phyloP scores from a whole-genome alignment of 2,329 filamentous ascomycete genomes.

The Aspergillus arachidicola region DNA sequence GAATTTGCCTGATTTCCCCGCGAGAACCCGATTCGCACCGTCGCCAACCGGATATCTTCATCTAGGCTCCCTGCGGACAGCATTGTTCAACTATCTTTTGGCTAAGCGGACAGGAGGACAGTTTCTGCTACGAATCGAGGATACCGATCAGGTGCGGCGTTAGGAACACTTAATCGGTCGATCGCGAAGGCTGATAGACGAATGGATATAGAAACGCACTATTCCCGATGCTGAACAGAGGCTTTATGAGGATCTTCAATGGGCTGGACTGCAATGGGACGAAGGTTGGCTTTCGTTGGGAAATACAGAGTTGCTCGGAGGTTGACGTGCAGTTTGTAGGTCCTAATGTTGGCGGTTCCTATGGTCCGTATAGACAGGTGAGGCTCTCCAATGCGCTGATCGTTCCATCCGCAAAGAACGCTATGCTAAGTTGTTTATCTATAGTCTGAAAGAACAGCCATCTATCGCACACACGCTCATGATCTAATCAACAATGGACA shows the following conservation, averaged over 20 bases:
- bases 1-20: slow-evolving; percentile 56
- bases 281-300: slow-evolving; percentile 62
- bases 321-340: slow-evolving; percentile 49
- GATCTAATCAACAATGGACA: slow-evolving; percentile 69
- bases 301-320: slow-evolving; percentile 9
- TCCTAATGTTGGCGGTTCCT: slow-evolving; percentile 76
- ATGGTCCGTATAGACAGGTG: slow-evolving; percentile 85
- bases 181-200: slow-evolving; percentile 1
- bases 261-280: slow-evolving; percentile 91
- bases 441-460: slow-evolving; percentile 74
- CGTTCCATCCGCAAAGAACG: not conserved
- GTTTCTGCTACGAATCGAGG: slow-evolving; percentile 89
- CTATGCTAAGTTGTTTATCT: not conserved
- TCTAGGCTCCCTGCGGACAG: slow-evolving; percentile 86
- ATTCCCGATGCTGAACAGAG: slow-evolving; percentile 77
- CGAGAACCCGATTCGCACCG: slow-evolving; percentile 86
- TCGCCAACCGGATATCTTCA: slow-evolving; percentile 95
- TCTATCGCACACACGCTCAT: slow-evolving; percentile 73
- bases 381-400: slow-evolving; percentile 6
- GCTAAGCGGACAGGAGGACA: slow-evolving; percentile 84
- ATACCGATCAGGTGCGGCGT: slow-evolving; percentile 79
- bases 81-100: slow-evolving; percentile 93
- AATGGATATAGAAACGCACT: slow-evolving; percentile 68
- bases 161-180: not conserved
- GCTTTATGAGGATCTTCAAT: slow-evolving; percentile 77